Evolutionary conservation across 2,329 filamentous ascomycete genomes (phyloP).

Genomic region (Rugonectria rugulosa): DNA sequence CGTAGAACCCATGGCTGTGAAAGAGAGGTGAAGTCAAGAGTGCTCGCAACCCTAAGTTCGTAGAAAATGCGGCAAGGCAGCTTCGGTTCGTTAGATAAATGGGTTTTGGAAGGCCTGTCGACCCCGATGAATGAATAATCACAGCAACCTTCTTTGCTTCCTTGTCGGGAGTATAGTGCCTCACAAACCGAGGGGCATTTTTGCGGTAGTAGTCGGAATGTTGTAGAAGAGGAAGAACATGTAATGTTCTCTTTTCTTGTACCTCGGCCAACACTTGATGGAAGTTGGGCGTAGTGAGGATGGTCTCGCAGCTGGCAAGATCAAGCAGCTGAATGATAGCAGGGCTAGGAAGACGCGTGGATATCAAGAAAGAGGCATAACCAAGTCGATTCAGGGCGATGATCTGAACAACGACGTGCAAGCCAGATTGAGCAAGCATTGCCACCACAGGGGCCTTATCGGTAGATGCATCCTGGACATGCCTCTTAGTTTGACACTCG

Average conservation of each 20-base stretch:
- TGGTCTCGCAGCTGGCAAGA: slow-evolving; percentile 13
- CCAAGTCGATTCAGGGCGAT: slow-evolving; percentile 32
- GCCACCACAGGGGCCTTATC: slow-evolving; percentile 30
- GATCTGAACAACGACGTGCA: slow-evolving; percentile 31
- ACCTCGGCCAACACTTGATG: slow-evolving; percentile 27
- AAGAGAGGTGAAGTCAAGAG: slow-evolving; percentile 66
- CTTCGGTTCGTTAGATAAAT: slow-evolving; percentile 65
- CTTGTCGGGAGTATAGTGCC: slow-evolving; percentile 23
- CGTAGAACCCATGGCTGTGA: slow-evolving; percentile 66
- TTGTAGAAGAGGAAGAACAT: slow-evolving; percentile 22
- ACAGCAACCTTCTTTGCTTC: slow-evolving; percentile 30
- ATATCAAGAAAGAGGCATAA: slow-evolving; percentile 32
- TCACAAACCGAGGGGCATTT: slow-evolving; percentile 25
- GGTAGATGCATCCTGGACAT: slow-evolving; percentile 21
- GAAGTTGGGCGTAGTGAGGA: slow-evolving; percentile 29
- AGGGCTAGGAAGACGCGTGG: slow-evolving; percentile 29
- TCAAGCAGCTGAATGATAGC: slow-evolving; percentile 29
- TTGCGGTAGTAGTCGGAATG: slow-evolving; percentile 11
- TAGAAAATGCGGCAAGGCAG: slow-evolving; percentile 56
- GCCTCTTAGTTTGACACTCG: not conserved
- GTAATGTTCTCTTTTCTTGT: slow-evolving; percentile 19
- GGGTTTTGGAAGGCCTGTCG: slow-evolving; percentile 69
- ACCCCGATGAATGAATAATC: slow-evolving; percentile 53
- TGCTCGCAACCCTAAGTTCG: slow-evolving; percentile 49
- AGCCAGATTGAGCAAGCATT: slow-evolving; percentile 29